Conservation (phyloP, 495 filamentous ascomycete genomes). For the Penicillium bialowiezense region DNA sequence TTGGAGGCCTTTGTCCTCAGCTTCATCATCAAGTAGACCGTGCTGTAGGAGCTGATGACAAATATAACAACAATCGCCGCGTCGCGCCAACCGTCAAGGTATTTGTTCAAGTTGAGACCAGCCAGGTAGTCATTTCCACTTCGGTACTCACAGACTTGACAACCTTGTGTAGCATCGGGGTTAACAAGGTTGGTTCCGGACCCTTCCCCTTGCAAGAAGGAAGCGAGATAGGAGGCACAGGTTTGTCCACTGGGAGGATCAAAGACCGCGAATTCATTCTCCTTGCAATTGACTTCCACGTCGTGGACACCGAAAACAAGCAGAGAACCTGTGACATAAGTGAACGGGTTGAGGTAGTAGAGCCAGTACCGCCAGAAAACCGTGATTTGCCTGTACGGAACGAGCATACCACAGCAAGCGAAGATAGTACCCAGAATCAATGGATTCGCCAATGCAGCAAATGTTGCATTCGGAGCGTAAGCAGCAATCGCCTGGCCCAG, state of each 20-base stretch:
- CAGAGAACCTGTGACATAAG: conserved; percentile 62
- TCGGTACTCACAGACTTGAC: not conserved
- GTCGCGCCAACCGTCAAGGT: not conserved
- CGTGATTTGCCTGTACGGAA: conserved; percentile 46
- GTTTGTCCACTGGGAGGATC: conserved; percentile 46
- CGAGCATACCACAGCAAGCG: conserved; percentile 51
- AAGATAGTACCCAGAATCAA: conserved; percentile 55
- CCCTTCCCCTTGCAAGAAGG: conserved; percentile 46
- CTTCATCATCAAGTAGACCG: conserved; percentile 33
- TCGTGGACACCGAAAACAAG: conserved; percentile 57
- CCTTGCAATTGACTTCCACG: conserved; percentile 52
- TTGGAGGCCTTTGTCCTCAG: conserved; percentile 31
- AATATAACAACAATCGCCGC: not conserved
- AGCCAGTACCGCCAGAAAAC: conserved; percentile 73
- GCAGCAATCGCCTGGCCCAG: conserved; percentile 62
- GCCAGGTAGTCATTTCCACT: not conserved
- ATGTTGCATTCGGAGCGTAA: conserved; percentile 54
- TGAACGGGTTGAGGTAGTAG: conserved; percentile 69
- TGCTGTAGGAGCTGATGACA: conserved; percentile 21
- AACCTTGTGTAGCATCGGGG: conserved; percentile 39
- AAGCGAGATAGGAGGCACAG: conserved; percentile 57
- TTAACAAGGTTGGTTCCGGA: conserved; percentile 53
- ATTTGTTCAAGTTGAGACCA: not conserved
- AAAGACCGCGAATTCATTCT: conserved; percentile 57
- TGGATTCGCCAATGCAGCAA: conserved; percentile 53